Percentiles rank a stretch among this genome's conserved stretches.
Evolutionary conservation across 495 filamentous ascomycete genomes (phyloP).

Genomic region (Chaetomium fimeti): DNA sequence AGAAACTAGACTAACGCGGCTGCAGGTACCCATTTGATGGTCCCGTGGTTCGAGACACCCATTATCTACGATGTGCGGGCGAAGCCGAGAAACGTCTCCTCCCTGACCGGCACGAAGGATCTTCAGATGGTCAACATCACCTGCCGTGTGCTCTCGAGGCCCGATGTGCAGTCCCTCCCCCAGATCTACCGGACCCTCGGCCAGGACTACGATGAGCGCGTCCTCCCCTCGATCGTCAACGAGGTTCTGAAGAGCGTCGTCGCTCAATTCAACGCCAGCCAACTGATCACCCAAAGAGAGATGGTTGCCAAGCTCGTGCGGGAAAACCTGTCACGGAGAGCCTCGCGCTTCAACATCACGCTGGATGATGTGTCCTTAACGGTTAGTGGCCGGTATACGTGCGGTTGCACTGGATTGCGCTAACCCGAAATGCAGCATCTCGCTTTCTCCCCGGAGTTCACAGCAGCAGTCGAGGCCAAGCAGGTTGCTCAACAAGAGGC

Average conservation of each 20-base stretch:
- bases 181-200: constrained; percentile 96
- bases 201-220: constrained; percentile 93
- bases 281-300: constrained; percentile 97
- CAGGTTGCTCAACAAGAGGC: constrained; percentile 99
- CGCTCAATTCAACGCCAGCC: constrained; percentile 97
- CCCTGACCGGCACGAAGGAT: constrained; percentile 97
- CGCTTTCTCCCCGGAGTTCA: constrained; percentile 99
- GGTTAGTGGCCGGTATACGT: constrained; percentile 51
- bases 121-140: constrained; percentile 99
- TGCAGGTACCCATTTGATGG: constrained; percentile 83
- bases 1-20: neutral
- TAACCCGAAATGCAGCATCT: constrained; percentile 65
- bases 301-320: constrained; percentile 87
- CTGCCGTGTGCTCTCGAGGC: constrained; percentile 95
- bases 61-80: constrained; percentile 97
- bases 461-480: constrained; percentile 97
- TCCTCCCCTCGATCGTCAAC: constrained; percentile 96
- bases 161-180: constrained; percentile 81
- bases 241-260: constrained; percentile 98
- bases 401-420: constrained; percentile 6
- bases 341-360: constrained; percentile 94
- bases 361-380: constrained; percentile 97
- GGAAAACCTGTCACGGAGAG: constrained; percentile 86
- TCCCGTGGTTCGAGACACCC: constrained; percentile 97
- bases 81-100: constrained; percentile 93